phyloP scores from a whole-genome alignment of 1,284 basidiomycete species.

The Ustilago vetiveriae region DNA sequence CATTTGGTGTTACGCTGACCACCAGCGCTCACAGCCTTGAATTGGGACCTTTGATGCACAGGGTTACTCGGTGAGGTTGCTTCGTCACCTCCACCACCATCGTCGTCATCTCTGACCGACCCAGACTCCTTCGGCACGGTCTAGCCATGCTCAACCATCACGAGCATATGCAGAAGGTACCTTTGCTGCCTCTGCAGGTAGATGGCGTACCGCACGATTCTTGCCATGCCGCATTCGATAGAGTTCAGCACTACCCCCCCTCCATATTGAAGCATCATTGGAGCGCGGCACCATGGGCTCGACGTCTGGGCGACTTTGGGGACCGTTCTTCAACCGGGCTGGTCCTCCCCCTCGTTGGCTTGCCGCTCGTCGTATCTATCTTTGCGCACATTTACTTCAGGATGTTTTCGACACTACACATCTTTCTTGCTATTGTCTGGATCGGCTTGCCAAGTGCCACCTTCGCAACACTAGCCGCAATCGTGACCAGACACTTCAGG shows the following conservation, averaged over 20 bases:
- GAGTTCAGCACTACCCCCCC: not conserved
- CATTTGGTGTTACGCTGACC: too few relatives aligned
- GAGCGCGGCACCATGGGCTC: constrained; percentile 18
- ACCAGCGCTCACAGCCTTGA: too few relatives aligned
- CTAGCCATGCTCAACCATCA: constrained; percentile 10
- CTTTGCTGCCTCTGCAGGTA: constrained; percentile 28
- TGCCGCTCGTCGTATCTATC: constrained; percentile 20
- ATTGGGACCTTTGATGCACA: too few relatives aligned
- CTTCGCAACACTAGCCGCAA: constrained; percentile 4
- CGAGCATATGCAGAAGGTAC: constrained; percentile 18
- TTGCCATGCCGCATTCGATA: too few relatives aligned
- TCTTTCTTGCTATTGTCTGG: constrained; percentile 33
- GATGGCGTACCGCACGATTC: constrained; percentile 4
- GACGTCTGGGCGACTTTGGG: constrained; percentile 14
- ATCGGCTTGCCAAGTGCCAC: constrained; percentile 19
- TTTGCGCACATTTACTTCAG: constrained; percentile 29
- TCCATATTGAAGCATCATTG: constrained; percentile 12
- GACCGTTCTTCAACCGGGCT: constrained; percentile 17
- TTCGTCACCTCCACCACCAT: constrained; percentile 2
- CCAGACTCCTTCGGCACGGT: not conserved
- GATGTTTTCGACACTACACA: constrained; percentile 33
- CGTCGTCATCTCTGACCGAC: not conserved
- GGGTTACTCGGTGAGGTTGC: too few relatives aligned
- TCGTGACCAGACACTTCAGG: constrained; percentile 2
- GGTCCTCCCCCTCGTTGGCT: constrained; percentile 14